A percentile compares a stretch with the other conserved stretches of the same genome.
Conservation (phyloP, 2,329 filamentous ascomycete species). For the Colletotrichum ledebouriae region DNA sequence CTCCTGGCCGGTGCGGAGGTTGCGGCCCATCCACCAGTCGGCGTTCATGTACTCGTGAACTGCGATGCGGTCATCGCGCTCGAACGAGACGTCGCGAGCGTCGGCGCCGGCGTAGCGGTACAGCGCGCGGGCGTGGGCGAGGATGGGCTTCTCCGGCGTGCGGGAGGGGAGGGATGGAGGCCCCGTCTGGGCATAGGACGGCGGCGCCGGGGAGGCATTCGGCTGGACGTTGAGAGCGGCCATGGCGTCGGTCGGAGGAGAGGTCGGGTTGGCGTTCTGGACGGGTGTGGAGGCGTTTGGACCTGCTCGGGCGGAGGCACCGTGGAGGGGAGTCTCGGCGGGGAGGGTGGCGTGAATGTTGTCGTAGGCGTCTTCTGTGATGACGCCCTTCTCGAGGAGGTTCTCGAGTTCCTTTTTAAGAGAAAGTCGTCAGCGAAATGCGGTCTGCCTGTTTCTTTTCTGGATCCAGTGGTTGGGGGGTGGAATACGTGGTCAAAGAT, state of each 20-base stretch:
- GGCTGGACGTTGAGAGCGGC: slow-evolving; percentile 56
- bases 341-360: slow-evolving; percentile 82
- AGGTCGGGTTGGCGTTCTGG: slow-evolving; percentile 46
- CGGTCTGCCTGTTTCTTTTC: slow-evolving; percentile 1
- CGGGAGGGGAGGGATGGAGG: slow-evolving; percentile 58
- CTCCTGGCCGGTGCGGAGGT: slow-evolving; percentile 84
- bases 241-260: slow-evolving; percentile 55
- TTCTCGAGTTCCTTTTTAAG: slow-evolving; percentile 85
- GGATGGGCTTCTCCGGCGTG: slow-evolving; percentile 64
- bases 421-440: slow-evolving; percentile 9
- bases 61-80: slow-evolving; percentile 83
- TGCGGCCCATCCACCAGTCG: slow-evolving; percentile 96
- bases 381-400: slow-evolving; percentile 85
- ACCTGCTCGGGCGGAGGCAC: slow-evolving; percentile 58
- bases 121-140: slow-evolving; percentile 82
- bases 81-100: slow-evolving; percentile 83
- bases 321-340: slow-evolving; percentile 72
- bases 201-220: slow-evolving; percentile 58
- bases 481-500: slow-evolving; percentile 2
- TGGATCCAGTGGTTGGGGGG: slow-evolving; percentile 24
- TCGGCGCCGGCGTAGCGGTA: slow-evolving; percentile 87
- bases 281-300: slow-evolving; percentile 51
- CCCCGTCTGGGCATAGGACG: slow-evolving; percentile 65
- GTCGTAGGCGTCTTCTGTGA: slow-evolving; percentile 81
- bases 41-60: slow-evolving; percentile 95